phyloP scores from a whole-genome alignment of 805 yeast genomes.

The Cyberlindnera euphorbiiphila region DNA sequence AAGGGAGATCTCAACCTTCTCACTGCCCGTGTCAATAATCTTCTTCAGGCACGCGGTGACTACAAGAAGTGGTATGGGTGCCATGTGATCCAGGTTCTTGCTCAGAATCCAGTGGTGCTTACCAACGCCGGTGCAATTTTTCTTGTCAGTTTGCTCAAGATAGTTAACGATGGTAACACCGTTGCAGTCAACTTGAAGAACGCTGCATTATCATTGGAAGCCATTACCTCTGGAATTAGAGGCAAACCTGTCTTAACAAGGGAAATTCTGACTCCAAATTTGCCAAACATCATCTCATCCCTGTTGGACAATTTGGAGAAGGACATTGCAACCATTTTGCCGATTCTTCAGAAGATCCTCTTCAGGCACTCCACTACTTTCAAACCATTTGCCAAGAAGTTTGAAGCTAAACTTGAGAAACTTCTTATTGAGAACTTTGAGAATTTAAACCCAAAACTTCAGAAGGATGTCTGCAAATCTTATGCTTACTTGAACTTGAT shows the following conservation, averaged over 20 bases:
- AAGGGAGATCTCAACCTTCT: conserved; percentile 49
- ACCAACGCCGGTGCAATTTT: conserved; percentile 36
- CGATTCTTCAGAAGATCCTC: conserved; percentile 41
- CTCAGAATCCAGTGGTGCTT: conserved; percentile 27
- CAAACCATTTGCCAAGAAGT: conserved; percentile 70
- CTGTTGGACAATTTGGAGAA: conserved; percentile 45
- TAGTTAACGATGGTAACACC: conserved; percentile 31
- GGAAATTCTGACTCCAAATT: conserved; percentile 76
- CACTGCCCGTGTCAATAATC: conserved; percentile 31
- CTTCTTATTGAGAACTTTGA: conserved; percentile 35
- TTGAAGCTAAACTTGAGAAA: conserved; percentile 41
- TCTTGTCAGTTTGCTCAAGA: conserved; percentile 34
- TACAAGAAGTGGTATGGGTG: conserved; percentile 35
- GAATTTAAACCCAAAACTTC: conserved; percentile 38
- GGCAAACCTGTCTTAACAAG: conserved; percentile 84
- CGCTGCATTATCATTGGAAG: conserved; percentile 29
- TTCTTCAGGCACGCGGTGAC: conserved; percentile 34
- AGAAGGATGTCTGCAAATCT: conserved; percentile 41
- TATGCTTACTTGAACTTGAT: conserved; percentile 54
- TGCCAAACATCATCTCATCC: conserved; percentile 55
- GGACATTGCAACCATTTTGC: conserved; percentile 32
- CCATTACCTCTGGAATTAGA: conserved; percentile 43
- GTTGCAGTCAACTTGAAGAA: conserved; percentile 30
- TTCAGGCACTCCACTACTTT: conserved; percentile 70
- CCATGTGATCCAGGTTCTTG: conserved; percentile 28